phyloP scores from a whole-genome alignment of 768 basidiomycete genomes.

The Serendipita sp. region DNA sequence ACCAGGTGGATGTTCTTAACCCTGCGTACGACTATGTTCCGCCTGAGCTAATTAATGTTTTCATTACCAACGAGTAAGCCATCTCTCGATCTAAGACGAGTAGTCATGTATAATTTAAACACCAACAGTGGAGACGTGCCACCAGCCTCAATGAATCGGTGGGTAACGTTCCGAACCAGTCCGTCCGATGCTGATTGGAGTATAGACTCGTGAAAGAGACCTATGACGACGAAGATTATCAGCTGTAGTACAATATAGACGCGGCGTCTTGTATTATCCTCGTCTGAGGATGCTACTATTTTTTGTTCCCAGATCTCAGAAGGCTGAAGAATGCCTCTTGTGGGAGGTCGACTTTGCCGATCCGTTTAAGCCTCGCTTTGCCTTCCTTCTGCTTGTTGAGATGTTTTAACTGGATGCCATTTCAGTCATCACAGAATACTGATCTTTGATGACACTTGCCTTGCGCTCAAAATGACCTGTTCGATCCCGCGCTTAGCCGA shows the following conservation, averaged over 20 bases:
- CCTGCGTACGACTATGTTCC: slow-evolving; percentile 95
- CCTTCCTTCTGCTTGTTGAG: slow-evolving; percentile 68
- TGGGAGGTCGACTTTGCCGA: slow-evolving; percentile 78
- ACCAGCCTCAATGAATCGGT: slow-evolving; percentile 84
- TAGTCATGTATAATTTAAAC: not conserved
- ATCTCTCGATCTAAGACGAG: not conserved
- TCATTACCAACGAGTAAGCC: slow-evolving; percentile 91
- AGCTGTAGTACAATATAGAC: slow-evolving; percentile 29
- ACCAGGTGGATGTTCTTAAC: slow-evolving; percentile 84
- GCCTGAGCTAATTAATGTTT: slow-evolving; percentile 82
- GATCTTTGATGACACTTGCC: slow-evolving; percentile 32
- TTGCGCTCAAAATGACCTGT: slow-evolving; percentile 84
- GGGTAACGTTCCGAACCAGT: slow-evolving; percentile 12
- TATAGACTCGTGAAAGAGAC: slow-evolving; percentile 75
- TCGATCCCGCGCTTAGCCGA: slow-evolving; percentile 5
- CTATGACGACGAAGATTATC: slow-evolving; percentile 88
- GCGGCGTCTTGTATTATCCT: not conserved
- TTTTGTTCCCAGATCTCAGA: slow-evolving; percentile 40
- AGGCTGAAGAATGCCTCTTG: slow-evolving; percentile 94
- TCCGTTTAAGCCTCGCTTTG: slow-evolving; percentile 74
- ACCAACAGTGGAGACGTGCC: slow-evolving; percentile 77
- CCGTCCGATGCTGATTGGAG: slow-evolving; percentile 10
- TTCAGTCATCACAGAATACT: not conserved
- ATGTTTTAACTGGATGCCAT: slow-evolving; percentile 20
- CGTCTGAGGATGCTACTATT: not conserved